Conservation (phyloP, 139 green algal genomes). For the Chlamydomonas asymmetrica region DNA sequence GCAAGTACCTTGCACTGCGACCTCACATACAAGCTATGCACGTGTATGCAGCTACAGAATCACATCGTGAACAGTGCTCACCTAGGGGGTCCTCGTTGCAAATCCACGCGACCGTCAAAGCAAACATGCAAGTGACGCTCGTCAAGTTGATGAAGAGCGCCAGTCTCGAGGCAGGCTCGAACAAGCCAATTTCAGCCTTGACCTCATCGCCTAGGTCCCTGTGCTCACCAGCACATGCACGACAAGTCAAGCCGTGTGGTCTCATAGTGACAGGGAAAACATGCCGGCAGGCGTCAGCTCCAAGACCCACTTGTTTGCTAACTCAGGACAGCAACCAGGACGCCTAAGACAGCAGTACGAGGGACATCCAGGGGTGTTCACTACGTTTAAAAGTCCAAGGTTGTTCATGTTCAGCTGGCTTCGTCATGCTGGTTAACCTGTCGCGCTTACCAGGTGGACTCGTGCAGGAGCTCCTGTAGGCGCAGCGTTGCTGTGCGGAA, state of each 20-base stretch:
- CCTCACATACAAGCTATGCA: neutral
- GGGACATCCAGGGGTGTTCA: too few relatives aligned
- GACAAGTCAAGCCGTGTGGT: neutral
- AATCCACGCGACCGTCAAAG: conserved; percentile 22
- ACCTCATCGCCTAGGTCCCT: too few relatives aligned
- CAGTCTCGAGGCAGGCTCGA: too few relatives aligned
- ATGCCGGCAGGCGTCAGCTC: neutral
- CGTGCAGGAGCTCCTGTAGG: conserved; percentile 16
- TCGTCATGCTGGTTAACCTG: neutral
- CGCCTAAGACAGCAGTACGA: too few relatives aligned
- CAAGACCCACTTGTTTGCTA: too few relatives aligned
- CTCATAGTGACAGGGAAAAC: neutral
- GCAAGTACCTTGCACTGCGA: too few relatives aligned
- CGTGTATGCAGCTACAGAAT: neutral
- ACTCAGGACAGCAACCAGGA: too few relatives aligned
- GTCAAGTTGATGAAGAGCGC: conserved; percentile 39
- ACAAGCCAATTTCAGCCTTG: too few relatives aligned
- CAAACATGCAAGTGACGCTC: conserved; percentile 2
- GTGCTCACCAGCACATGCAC: neutral
- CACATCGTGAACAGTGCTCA: neutral
- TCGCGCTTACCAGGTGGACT: conserved; percentile 17
- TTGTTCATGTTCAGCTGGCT: neutral
- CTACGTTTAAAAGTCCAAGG: neutral
- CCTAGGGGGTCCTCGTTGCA: conserved; percentile 37
- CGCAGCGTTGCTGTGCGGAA: neutral